Percentiles rank a stretch among this genome's conserved stretches.
Conservation (phyloP, 2,329 filamentous ascomycete species). For the Diplodia sapinea region DNA sequence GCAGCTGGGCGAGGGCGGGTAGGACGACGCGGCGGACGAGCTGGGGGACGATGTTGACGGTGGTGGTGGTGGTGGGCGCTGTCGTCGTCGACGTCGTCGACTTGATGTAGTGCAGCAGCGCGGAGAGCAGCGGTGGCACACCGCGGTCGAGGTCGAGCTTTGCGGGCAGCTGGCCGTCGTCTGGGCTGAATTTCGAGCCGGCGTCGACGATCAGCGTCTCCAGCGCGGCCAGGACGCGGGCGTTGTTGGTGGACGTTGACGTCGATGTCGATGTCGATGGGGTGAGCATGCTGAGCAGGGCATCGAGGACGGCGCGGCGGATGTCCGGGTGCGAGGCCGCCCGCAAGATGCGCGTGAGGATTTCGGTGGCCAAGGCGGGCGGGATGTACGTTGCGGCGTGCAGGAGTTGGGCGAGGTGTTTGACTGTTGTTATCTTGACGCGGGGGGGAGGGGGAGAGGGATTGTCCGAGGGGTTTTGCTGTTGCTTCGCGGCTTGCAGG, state of each 20-base stretch:
- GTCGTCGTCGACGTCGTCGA: too few relatives aligned
- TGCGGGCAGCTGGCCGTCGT: slow-evolving; percentile 32
- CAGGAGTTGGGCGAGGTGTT: slow-evolving; percentile 50
- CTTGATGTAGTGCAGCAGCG: too few relatives aligned
- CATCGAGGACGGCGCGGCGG: slow-evolving; percentile 42
- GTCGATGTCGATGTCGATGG: slow-evolving; percentile 16
- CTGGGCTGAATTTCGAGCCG: slow-evolving; percentile 33
- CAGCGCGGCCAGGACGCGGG: too few relatives aligned
- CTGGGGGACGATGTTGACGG: slow-evolving; percentile 35
- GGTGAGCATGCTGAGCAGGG: slow-evolving; percentile 43
- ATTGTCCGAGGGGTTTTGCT: neutral
- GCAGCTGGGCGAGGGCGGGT: neutral
- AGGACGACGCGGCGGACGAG: slow-evolving; percentile 33
- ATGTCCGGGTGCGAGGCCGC: slow-evolving; percentile 48
- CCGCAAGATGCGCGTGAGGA: slow-evolving; percentile 40
- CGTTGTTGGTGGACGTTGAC: slow-evolving; percentile 14
- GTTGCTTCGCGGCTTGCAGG: neutral
- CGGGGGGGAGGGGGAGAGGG: too few relatives aligned
- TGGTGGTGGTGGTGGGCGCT: too few relatives aligned
- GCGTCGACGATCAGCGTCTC: slow-evolving; percentile 34
- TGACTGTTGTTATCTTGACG: slow-evolving; percentile 53
- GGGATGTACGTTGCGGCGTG: slow-evolving; percentile 43
- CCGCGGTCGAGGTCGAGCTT: too few relatives aligned
- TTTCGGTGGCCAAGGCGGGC: slow-evolving; percentile 38
- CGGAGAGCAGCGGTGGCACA: too few relatives aligned